Conservation (phyloP, 1,284 basidiomycete species). For the Singerocomus inundabilis region DNA sequence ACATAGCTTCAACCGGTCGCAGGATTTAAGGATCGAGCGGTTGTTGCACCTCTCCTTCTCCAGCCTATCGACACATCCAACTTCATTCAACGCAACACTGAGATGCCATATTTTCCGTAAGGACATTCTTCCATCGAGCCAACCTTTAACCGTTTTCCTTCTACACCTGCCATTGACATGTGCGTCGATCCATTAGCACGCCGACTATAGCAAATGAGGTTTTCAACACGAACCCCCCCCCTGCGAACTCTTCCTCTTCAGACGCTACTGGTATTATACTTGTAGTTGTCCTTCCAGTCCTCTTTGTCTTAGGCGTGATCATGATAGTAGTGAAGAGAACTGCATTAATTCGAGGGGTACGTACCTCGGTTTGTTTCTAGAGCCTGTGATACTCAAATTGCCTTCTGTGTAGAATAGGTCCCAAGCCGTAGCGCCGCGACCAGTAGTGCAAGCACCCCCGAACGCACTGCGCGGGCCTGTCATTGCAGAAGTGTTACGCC, state of each 20-base stretch:
- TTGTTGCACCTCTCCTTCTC: neutral
- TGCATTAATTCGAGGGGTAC: too few species aligned
- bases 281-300: neutral
- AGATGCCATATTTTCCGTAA: neutral
- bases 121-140: neutral
- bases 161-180: neutral
- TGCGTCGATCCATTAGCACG: neutral
- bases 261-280: accelerated
- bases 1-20: neutral
- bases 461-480: too few species aligned
- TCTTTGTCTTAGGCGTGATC: accelerated
- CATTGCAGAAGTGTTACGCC: too few species aligned
- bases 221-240: too few species aligned
- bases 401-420: too few species aligned
- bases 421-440: too few species aligned
- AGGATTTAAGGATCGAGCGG: too few species aligned
- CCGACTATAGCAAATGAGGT: neutral
- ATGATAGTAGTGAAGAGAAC: too few species aligned
- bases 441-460: too few species aligned
- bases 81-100: neutral
- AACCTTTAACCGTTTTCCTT: neutral
- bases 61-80: neutral
- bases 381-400: too few species aligned
- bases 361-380: too few species aligned
- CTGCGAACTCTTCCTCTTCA: neutral